These are phyloP conservation scores for Amanita jacksonii DNA, from an alignment of 768 basidiomycete species.

Conservation along the genomic window DNA sequence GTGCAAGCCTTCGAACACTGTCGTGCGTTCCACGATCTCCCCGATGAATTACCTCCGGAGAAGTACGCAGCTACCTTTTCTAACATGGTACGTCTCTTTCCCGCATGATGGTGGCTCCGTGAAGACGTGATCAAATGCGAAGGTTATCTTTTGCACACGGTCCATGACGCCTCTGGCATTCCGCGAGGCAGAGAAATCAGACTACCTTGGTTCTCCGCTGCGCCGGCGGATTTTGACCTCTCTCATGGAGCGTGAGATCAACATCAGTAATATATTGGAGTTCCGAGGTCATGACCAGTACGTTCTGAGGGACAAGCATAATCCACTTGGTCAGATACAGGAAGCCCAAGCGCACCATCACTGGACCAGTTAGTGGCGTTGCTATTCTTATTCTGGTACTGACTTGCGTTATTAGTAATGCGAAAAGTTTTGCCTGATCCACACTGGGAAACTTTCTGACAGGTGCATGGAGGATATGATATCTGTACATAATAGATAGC, in stretches of 20 bases:
- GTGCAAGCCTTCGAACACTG: slow-evolving; percentile 66
- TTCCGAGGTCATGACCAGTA: slow-evolving; percentile 31
- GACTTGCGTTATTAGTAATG: slow-evolving; percentile 49
- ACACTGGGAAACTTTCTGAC: slow-evolving; percentile 72
- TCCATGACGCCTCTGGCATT: slow-evolving; percentile 46
- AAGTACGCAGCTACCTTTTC: slow-evolving; percentile 43
- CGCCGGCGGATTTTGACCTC: slow-evolving; percentile 49
- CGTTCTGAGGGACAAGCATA: slow-evolving; percentile 53
- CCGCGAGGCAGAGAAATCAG: slow-evolving; percentile 40
- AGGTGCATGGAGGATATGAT: not conserved
- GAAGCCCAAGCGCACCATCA: slow-evolving; percentile 53
- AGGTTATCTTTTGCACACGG: slow-evolving; percentile 81
- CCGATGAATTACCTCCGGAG: slow-evolving; percentile 29
- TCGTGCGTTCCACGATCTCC: slow-evolving; percentile 71
- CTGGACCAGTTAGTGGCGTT: slow-evolving; percentile 59
- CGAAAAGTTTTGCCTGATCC: slow-evolving; percentile 60
- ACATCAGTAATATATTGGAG: slow-evolving; percentile 31
- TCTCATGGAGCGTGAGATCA: slow-evolving; percentile 45
- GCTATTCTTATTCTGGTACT: slow-evolving; percentile 3
- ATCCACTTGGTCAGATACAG: slow-evolving; percentile 60
- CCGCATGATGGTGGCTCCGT: not conserved
- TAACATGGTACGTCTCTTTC: slow-evolving; percentile 58
- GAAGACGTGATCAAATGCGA: not conserved
- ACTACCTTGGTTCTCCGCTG: slow-evolving; percentile 62
- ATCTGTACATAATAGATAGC: too few relatives aligned